These are phyloP conservation scores for Sphaceloma murrayae DNA, from an alignment of 2,329 filamentous ascomycete species.

Conservation along the genomic window DNA sequence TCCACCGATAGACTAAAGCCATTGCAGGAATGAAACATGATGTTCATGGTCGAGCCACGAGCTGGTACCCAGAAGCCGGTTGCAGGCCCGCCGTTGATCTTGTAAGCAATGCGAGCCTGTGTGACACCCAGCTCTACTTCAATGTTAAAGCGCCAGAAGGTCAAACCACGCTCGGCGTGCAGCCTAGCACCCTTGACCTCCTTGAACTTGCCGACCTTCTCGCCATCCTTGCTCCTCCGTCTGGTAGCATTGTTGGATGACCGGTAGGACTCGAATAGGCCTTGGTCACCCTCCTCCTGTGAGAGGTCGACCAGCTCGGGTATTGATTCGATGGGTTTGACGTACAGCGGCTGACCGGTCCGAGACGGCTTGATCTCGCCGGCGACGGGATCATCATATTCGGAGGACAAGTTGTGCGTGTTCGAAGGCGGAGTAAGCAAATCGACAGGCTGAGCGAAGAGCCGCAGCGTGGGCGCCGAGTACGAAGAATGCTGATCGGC, in stretches of 20 bases:
- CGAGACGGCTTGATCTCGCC: conserved; percentile 79
- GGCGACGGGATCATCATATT: conserved; percentile 82
- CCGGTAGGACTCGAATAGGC: conserved; percentile 58
- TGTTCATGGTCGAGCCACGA: conserved; percentile 79
- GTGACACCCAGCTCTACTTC: conserved; percentile 73
- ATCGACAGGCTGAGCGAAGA: conserved; percentile 82
- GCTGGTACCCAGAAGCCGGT: conserved; percentile 93
- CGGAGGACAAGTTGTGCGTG: conserved; percentile 52
- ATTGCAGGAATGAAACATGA: conserved; percentile 98
- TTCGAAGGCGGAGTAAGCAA: conserved; percentile 62
- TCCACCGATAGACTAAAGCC: conserved; percentile 80
- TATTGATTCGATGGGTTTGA: conserved; percentile 79
- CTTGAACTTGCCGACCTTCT: conserved; percentile 69
- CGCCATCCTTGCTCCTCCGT: conserved; percentile 57
- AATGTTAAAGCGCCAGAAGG: conserved; percentile 95
- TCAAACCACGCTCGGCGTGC: conserved; percentile 75
- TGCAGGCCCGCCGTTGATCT: conserved; percentile 83
- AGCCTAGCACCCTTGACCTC: conserved; percentile 75
- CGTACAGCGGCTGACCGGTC: conserved; percentile 76
- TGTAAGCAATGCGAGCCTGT: conserved; percentile 84
- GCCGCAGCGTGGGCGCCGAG: conserved; percentile 65
- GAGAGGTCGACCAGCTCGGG: conserved; percentile 72
- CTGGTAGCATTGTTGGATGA: conserved; percentile 35
- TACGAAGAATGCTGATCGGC: conserved; percentile 76
- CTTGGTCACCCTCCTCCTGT: conserved; percentile 65